Evolutionary conservation across 2,329 filamentous ascomycete species (phyloP).

Genomic region (Aspergillus sp.): DNA sequence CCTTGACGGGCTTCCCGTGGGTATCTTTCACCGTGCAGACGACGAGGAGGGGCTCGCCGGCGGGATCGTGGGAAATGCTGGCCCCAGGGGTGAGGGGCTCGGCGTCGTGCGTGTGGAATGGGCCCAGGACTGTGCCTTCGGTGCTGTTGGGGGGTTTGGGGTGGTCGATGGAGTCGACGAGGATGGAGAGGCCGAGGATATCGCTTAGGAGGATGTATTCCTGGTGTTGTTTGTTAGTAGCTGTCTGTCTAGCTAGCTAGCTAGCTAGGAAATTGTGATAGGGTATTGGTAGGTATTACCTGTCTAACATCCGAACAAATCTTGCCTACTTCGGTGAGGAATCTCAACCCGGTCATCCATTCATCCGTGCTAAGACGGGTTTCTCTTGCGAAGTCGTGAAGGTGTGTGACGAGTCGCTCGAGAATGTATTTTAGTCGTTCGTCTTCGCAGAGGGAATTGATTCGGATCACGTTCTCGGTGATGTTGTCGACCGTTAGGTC

Average conservation of each 20-base stretch:
- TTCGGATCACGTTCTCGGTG: conserved; percentile 71
- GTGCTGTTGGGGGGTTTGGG: conserved; percentile 71
- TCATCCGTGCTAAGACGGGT: conserved; percentile 73
- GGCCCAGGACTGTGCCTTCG: conserved; percentile 77
- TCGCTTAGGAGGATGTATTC: conserved; percentile 84
- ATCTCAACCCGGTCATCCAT: conserved; percentile 74
- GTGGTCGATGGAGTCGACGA: conserved; percentile 82
- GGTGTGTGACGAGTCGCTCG: conserved; percentile 70
- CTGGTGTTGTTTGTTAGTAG: conserved; percentile 22
- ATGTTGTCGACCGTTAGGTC: conserved; percentile 79
- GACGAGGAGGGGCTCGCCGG: conserved; percentile 70
- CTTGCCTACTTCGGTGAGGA: conserved; percentile 71
- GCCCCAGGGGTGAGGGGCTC: conserved; percentile 57
- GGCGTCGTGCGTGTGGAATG: conserved; percentile 81
- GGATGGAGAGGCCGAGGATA: conserved; percentile 73
- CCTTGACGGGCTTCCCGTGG: conserved; percentile 61
- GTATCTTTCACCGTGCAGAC: conserved; percentile 72
- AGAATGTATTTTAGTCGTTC: conserved; percentile 70
- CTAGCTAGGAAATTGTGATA: too few relatives aligned
- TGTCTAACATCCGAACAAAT: conserved; percentile 74
- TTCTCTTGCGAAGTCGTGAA: conserved; percentile 81
- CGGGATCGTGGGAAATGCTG: conserved; percentile 66
- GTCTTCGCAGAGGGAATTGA: conserved; percentile 70
- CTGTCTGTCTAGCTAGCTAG: too few relatives aligned
- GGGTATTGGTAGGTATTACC: conserved; percentile 33